phyloP scores from a whole-genome alignment of 805 yeast species.

The Sungouiella blattae region DNA sequence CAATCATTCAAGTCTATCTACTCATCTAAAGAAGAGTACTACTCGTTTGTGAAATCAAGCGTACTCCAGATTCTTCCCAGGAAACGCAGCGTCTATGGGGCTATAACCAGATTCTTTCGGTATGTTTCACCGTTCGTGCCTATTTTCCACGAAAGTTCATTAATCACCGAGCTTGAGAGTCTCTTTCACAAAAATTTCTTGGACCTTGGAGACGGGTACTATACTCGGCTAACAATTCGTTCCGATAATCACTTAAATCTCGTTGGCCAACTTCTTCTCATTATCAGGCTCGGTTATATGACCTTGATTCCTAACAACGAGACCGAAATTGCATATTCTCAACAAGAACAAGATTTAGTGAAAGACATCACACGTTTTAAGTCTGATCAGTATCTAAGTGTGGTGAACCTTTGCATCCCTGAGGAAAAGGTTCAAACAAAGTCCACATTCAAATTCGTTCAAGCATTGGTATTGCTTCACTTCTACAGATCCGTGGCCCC shows the following conservation, averaged over 20 bases:
- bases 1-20: slow-evolving; percentile 20
- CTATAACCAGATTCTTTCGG: slow-evolving; percentile 32
- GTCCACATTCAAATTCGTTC: slow-evolving; percentile 35
- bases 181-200: slow-evolving; percentile 24
- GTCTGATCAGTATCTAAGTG: slow-evolving; percentile 26
- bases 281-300: slow-evolving; percentile 35
- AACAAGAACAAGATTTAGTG: slow-evolving; percentile 25
- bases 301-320: slow-evolving; percentile 35
- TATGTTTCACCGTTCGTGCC: slow-evolving; percentile 41
- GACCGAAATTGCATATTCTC: slow-evolving; percentile 21
- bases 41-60: slow-evolving; percentile 24
- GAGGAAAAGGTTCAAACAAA: slow-evolving; percentile 27
- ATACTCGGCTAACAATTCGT: slow-evolving; percentile 20
- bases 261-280: slow-evolving; percentile 28
- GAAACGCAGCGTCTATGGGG: slow-evolving; percentile 19
- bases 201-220: slow-evolving; percentile 13
- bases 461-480: slow-evolving; percentile 28
- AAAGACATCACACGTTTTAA: slow-evolving; percentile 28
- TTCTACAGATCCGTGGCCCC: slow-evolving; percentile 38
- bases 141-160: slow-evolving; percentile 27
- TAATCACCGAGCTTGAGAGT: slow-evolving; percentile 22
- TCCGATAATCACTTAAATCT: slow-evolving; percentile 30
- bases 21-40: slow-evolving; percentile 22
- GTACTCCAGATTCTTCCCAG: slow-evolving; percentile 30
- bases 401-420: slow-evolving; percentile 32